Percentiles rank a stretch among this genome's conserved stretches.
Evolutionary conservation across 345 rosid species (phyloP).

Genomic region (Heritiera littoralis): DNA sequence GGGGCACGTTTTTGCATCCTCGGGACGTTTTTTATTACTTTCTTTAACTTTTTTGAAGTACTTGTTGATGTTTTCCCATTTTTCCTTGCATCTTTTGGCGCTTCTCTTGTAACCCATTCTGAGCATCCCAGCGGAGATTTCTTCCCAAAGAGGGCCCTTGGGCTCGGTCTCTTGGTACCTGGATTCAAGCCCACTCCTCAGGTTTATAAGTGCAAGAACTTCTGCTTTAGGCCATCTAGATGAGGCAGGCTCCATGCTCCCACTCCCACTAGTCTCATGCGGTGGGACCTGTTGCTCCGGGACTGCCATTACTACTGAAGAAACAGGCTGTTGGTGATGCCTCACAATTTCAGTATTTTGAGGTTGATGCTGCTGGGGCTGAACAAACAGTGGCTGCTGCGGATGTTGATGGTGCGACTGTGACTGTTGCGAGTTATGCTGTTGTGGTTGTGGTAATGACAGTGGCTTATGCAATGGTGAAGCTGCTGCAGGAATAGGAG

Average conservation of each 20-base stretch:
- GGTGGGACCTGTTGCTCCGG: conserved; percentile 53
- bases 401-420: conserved; percentile 27
- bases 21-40: conserved; percentile 76
- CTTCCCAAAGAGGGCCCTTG: conserved; percentile 86
- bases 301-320: conserved; percentile 43
- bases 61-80: conserved; percentile 93
- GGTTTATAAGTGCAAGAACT: conserved; percentile 62
- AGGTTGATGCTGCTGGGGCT: conserved; percentile 16
- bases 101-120: conserved; percentile 67
- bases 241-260: conserved; percentile 42
- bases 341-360: conserved; percentile 15
- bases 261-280: conserved; percentile 33
- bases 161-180: conserved; percentile 71
- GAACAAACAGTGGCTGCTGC: neutral
- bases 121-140: conserved; percentile 62
- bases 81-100: conserved; percentile 83
- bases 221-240: conserved; percentile 86
- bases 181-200: conserved; percentile 63
- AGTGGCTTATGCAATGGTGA: conserved; percentile 14
- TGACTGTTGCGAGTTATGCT: conserved; percentile 6
- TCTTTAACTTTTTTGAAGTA: conserved; percentile 92
- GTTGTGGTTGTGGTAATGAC: conserved; percentile 2
- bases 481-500: conserved; percentile 21
- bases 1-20: conserved; percentile 88
- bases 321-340: conserved; percentile 13